A percentile compares a stretch with the other conserved stretches of the same genome.
Conservation (phyloP, 73 alveolate species). For the Blepharisma japonicum region DNA sequence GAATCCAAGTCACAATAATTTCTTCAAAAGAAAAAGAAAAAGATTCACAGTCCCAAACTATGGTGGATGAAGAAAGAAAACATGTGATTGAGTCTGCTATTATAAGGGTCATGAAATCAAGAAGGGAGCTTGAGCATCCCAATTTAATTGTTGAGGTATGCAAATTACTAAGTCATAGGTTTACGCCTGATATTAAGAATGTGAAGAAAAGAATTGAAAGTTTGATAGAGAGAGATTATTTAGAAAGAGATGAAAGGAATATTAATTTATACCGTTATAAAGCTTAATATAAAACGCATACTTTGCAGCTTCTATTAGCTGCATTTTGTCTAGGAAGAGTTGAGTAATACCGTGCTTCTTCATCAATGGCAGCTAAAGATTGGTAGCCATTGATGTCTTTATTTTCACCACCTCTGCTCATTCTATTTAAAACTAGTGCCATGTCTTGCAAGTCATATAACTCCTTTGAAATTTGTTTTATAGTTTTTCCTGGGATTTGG, state of each 20-base stretch:
- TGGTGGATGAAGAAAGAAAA: slow-evolving; percentile 67
- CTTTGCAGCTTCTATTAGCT: no score
- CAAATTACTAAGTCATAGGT: slow-evolving; percentile 39
- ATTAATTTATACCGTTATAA: slow-evolving; percentile 52
- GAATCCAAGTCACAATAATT: slow-evolving; percentile 40
- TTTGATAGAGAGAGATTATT: slow-evolving; percentile 61
- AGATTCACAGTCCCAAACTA: slow-evolving; percentile 33
- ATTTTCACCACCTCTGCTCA: slow-evolving; percentile 1
- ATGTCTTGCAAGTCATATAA: slow-evolving; percentile 16
- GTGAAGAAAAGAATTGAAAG: slow-evolving; percentile 69
- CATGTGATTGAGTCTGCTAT: slow-evolving; percentile 69
- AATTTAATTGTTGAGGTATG: slow-evolving; percentile 46
- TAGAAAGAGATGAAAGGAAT: slow-evolving; percentile 57
- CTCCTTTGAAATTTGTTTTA: background rate
- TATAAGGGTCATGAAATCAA: slow-evolving; percentile 69
- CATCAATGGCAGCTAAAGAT: slow-evolving; percentile 11
- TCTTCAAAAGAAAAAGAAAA: slow-evolving; percentile 36
- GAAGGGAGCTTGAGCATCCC: slow-evolving; percentile 57
- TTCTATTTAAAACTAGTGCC: slow-evolving; percentile 3
- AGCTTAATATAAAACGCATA: slow-evolving; percentile 33
- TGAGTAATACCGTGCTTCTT: slow-evolving; percentile 3
- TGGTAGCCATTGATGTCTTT: background rate
- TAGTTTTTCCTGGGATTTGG: background rate
- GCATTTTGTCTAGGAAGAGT: background rate
- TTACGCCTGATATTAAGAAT: slow-evolving; percentile 46